Evolutionary conservation across 176 grass and related monocot species (phyloP), one percentile per base, ranked within the genome.

Genomic region (Triticum dicoccoides): DNA sequence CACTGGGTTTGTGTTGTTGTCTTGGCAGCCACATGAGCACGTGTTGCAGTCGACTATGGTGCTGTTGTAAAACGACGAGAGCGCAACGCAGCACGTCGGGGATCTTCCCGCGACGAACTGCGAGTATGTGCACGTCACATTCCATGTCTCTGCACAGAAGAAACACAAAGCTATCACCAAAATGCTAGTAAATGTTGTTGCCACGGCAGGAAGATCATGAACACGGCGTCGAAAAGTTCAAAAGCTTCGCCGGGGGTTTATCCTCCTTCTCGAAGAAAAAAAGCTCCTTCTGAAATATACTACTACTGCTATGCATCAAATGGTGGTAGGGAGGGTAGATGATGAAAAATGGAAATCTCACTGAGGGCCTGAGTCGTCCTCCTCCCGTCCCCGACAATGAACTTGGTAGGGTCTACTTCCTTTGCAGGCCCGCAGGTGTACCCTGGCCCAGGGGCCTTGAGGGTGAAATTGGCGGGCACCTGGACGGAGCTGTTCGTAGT

Each of bases 21-120:
- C 81, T 83, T 94, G 92, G 67, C 95, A 97, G 69, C 95, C 92
- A 58, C 95, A 97, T 6, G 92, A 90, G 73, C 95, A 97, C 82
- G 90, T 89, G 1, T 92, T 88, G 73, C 95, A 97, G 38, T 77
- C 85, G 2, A 97, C 86, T 61, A 97, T 97, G 12, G 90, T 97
- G 32, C 91, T 86, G 30, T 97, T 97, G 72, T 97, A 97, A 73
- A 97, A 97, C 3, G 95, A 97, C 1, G 95, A 97, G 41, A 97
- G 83, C 21, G 81, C 94, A 3, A 97, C 92, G 39, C 95, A 97
- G 54, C 95, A 97, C 49, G 92, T 84, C 8, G 95, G 95, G 81
- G 86, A 76, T 72, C 83, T 91, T 11, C 92, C 90, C 5, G 90
- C 88, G 1, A 87, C 51, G 14, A 94, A 89, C 73, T 97, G 95